A percentile compares a stretch with the other conserved stretches of the same genome.
phyloP scores from a whole-genome alignment of 108 stramenopile genomes.

The Skeletonema grethae region DNA sequence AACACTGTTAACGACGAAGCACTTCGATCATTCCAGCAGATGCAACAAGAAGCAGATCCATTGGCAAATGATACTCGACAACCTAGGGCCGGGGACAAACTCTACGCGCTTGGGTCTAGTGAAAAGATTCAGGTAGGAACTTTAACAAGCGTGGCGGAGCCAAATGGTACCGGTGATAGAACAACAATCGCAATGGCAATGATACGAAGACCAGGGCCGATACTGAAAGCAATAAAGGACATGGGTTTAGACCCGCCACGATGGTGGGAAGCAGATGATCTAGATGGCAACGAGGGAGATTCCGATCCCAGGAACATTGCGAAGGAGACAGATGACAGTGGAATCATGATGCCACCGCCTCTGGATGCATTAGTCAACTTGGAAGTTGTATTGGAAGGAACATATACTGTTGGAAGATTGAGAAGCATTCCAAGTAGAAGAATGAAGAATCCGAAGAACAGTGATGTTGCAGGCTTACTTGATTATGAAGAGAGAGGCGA shows the following conservation, averaged over 20 bases:
- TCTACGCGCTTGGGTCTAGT: constrained; percentile 81
- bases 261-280: constrained; percentile 36
- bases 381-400: constrained; percentile 73
- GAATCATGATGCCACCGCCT: constrained; percentile 65
- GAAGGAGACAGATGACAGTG: constrained; percentile 34
- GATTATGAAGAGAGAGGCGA: constrained; percentile 44
- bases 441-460: constrained; percentile 10
- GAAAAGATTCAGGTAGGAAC: constrained; percentile 70
- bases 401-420: constrained; percentile 68
- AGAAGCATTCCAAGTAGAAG: constrained; percentile 53
- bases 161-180: constrained; percentile 68
- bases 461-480: constrained; percentile 29
- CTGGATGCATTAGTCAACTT: constrained; percentile 78
- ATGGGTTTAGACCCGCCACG: constrained; percentile 56
- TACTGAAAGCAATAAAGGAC: constrained; percentile 68
- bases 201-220: constrained; percentile 59
- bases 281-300: constrained; percentile 5
- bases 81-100: constrained; percentile 56
- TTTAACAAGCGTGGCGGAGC: constrained; percentile 74
- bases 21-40: constrained; percentile 27
- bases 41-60: constrained; percentile 33
- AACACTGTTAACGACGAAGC: constrained; percentile 24
- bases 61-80: constrained; percentile 58
- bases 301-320: constrained; percentile 12
- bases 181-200: constrained; percentile 63